These are phyloP conservation scores for Skeletonema menzelii DNA, from an alignment of 108 stramenopile species.

Conservation along the genomic window DNA sequence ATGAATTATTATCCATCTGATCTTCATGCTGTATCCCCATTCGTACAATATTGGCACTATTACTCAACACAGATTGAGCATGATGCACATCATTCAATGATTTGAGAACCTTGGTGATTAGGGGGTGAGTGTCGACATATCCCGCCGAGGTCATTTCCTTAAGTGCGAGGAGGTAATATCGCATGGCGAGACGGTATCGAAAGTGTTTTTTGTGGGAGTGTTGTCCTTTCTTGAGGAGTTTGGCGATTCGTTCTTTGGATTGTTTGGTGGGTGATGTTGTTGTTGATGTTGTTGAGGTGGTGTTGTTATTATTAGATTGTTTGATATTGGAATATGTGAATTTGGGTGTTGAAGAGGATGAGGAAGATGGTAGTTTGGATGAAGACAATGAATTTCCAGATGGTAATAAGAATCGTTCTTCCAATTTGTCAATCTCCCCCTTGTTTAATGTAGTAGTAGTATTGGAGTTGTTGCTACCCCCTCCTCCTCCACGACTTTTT, in stretches of 20 bases:
- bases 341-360: background rate
- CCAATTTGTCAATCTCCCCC: background rate
- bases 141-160: conserved; percentile 53
- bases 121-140: conserved; percentile 62
- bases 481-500: background rate
- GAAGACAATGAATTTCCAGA: background rate
- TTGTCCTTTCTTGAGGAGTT: conserved; percentile 56
- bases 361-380: background rate
- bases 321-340: background rate
- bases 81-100: conserved; percentile 74
- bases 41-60: conserved; percentile 79
- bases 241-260: conserved; percentile 23
- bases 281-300: background rate
- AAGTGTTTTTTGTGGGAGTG: conserved; percentile 59
- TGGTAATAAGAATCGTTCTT: background rate
- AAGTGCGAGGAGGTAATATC: conserved; percentile 68
- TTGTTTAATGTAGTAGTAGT: background rate
- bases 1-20: conserved; percentile 43
- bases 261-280: conserved; percentile 2
- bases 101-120: conserved; percentile 48
- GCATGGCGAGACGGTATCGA: conserved; percentile 77
- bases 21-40: conserved; percentile 85
- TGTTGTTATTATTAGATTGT: background rate
- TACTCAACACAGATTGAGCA: conserved; percentile 57
- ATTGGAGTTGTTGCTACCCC: background rate